These are phyloP conservation scores for Coemansia sp. DNA, from an alignment of 192 early-diverging fungal genomes.

Conservation along the genomic window DNA sequence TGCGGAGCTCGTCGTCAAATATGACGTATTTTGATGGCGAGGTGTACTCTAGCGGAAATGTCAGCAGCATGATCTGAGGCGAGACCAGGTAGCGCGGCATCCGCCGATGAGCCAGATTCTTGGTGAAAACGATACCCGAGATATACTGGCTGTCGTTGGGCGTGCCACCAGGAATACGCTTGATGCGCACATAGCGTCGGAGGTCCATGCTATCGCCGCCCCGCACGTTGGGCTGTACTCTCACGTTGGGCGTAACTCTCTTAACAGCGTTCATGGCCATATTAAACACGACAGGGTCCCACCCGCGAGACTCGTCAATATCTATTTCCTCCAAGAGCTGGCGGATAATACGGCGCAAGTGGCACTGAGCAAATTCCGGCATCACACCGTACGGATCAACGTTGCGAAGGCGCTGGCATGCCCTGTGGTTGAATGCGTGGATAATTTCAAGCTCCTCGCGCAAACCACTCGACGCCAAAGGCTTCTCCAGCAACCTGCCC, in stretches of 20 bases:
- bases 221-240: constrained; percentile 57
- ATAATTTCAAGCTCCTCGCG: constrained; percentile 32
- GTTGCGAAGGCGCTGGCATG: constrained; percentile 24
- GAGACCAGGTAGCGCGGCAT: constrained; percentile 70
- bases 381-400: constrained; percentile 26
- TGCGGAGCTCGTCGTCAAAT: constrained; percentile 75
- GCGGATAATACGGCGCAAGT: constrained; percentile 66
- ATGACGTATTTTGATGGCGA: constrained; percentile 75
- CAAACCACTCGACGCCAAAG: constrained; percentile 13
- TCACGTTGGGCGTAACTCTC: constrained; percentile 17
- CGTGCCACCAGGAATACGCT: constrained; percentile 87
- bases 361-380: constrained; percentile 54
- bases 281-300: constrained; percentile 34
- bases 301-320: constrained; percentile 47
- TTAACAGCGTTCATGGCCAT: constrained; percentile 33
- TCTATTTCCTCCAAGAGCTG: constrained; percentile 71
- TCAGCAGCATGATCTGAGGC: constrained; percentile 84
- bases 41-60: constrained; percentile 76
- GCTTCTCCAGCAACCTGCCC: constrained; percentile 3
- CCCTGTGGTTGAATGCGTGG: constrained; percentile 29
- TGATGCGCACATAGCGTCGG: constrained; percentile 90
- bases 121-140: constrained; percentile 90
- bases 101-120: constrained; percentile 86
- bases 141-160: constrained; percentile 83
- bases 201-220: constrained; percentile 86